Evolutionary conservation across 192 early-diverging fungal genomes (phyloP), one percentile per base, ranked within the genome.

Genomic region (Backusella circina): DNA sequence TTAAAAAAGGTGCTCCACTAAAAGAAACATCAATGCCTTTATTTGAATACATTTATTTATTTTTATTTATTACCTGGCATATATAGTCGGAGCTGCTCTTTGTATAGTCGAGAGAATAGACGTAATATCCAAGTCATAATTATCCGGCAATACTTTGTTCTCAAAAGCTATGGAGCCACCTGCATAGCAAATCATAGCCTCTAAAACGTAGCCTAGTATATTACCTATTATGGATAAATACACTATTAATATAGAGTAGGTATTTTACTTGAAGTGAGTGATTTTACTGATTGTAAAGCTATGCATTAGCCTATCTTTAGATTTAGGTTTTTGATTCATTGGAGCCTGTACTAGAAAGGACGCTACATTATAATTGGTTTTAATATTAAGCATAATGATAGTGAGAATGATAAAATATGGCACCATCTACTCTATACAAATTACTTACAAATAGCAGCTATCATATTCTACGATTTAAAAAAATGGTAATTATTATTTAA

Each of bases 141-240:
- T 85, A 5, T 67, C 51, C 1, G 64, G 50, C 26, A 37, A 50
- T 13, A 72, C 71, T 21, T 72, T 65, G 50, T 66, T 37, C 70
- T 76, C 93, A 82, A 92, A 90, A 13, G 93, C 96, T 51, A 95
- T 90, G 2, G 85, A 85, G 41, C 83, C 93, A 33, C 93, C 93
- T 1, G 64, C 65, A 28, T 77, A 81, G 68, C 90, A 80, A 28
- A 85, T 51, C 38, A 74, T 21, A 8, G 51, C 44, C 54, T 72
- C 39, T 7, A 79, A 10, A n/a, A 81, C 75, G 41, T 78, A 75
- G 7, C 79, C 83, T 30, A 84, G 50, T 1, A 80, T 73, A 33
- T 85, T 74, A 21, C 72, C 84, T 85, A 35, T 32, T 28, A 26
- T 6, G 44, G 7, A 67, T 33, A 73, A 28, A 8, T 12, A 10